A percentile compares a stretch with the other conserved stretches of the same genome.
These are phyloP conservation scores for Dacryopinax spathularia DNA, from an alignment of 768 basidiomycete species.

Conservation along the genomic window DNA sequence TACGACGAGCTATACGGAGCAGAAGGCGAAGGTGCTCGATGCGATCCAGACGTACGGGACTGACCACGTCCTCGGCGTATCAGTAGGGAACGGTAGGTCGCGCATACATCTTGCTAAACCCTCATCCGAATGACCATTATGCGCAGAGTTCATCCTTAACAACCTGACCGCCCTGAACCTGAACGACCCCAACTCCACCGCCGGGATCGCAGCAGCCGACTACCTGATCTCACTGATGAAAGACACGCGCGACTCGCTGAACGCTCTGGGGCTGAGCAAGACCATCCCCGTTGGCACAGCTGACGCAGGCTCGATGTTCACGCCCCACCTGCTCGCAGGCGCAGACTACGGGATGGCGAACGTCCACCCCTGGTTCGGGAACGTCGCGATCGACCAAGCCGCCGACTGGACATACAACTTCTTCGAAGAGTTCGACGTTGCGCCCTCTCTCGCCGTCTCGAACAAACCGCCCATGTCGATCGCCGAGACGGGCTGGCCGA, in stretches of 20 bases:
- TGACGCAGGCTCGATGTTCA: conserved; percentile 81
- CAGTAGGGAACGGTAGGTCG: conserved; percentile 6
- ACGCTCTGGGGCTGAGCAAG: conserved; percentile 38
- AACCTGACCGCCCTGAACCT: neutral
- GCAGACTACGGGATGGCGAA: conserved; percentile 78
- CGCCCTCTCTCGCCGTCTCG: conserved; percentile 36
- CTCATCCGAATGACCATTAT: neutral
- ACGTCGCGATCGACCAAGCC: conserved; percentile 46
- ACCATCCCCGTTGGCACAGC: conserved; percentile 58
- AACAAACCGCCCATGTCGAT: conserved; percentile 78
- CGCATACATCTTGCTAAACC: neutral
- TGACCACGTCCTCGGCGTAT: neutral
- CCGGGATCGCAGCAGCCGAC: conserved; percentile 34
- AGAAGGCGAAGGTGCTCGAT: conserved; percentile 7
- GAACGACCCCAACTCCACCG: conserved; percentile 9
- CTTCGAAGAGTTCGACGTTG: conserved; percentile 55
- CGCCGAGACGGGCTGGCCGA: conserved; percentile 86
- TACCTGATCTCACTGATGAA: conserved; percentile 51
- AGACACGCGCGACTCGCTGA: conserved; percentile 38
- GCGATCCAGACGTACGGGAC: conserved; percentile 4
- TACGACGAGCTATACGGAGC: neutral
- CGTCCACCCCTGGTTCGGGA: conserved; percentile 83
- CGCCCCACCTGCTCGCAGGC: conserved; percentile 43
- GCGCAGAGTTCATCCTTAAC: conserved; percentile 1
- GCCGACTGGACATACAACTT: conserved; percentile 73